phyloP scores from a whole-genome alignment of 371 early-diverging fungal species.

The Actinomucor elegans region DNA sequence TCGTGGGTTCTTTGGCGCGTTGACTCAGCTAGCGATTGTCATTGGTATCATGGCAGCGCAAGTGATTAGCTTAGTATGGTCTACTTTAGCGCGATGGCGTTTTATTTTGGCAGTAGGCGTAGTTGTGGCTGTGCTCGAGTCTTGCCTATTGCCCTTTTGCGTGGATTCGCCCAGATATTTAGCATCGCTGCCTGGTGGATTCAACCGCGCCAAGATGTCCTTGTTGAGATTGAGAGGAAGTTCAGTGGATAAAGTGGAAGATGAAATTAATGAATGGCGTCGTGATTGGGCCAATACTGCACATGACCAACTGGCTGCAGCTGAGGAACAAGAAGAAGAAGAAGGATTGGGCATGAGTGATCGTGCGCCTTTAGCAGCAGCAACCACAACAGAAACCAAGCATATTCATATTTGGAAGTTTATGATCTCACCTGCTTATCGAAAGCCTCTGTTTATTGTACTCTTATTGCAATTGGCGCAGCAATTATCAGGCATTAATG shows the following conservation, averaged over 20 bases:
- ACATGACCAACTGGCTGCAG: not conserved
- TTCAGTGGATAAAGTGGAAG: constrained; percentile 52
- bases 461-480: constrained; percentile 77
- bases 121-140: constrained; percentile 62
- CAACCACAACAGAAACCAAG: not conserved
- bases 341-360: not conserved
- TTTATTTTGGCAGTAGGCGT: constrained; percentile 59
- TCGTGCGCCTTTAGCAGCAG: not conserved
- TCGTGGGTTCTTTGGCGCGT: constrained; percentile 78
- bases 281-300: constrained; percentile 36
- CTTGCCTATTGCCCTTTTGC: constrained; percentile 63
- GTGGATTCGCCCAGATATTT: constrained; percentile 82
- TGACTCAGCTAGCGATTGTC: constrained; percentile 86
- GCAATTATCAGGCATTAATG: constrained; percentile 94
- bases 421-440: constrained; percentile 47
- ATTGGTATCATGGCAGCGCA: constrained; percentile 78
- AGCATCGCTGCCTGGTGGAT: constrained; percentile 51
- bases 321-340: constrained; percentile 7
- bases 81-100: constrained; percentile 66
- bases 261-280: constrained; percentile 67
- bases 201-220: constrained; percentile 53
- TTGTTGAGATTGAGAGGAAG: constrained; percentile 59
- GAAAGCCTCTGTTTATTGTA: constrained; percentile 63
- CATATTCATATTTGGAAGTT: constrained; percentile 43
- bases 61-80: constrained; percentile 60